Conservation (phyloP, 352 stramenopile genomes). For the Pythium vanterpoolii region DNA sequence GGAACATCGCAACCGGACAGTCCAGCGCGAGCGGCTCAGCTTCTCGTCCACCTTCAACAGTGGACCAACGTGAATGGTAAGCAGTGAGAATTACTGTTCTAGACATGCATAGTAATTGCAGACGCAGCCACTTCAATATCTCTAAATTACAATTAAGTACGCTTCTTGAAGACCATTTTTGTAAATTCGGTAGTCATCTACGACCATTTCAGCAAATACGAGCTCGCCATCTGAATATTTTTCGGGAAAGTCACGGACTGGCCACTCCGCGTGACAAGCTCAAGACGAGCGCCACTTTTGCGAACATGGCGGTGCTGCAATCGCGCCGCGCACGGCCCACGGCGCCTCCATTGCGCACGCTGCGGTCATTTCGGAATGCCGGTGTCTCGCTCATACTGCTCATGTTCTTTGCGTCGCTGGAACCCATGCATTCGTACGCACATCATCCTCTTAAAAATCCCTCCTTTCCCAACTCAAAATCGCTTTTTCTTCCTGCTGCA, state of each 20-base stretch:
- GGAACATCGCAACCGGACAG: slow-evolving; percentile 50
- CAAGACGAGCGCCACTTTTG: not conserved
- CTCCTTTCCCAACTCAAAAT: not conserved
- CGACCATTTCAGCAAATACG: not conserved
- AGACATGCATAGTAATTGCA: not conserved
- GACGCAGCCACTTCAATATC: not conserved
- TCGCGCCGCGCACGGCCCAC: not conserved
- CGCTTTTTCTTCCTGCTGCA: not conserved
- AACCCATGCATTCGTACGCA: slow-evolving; percentile 11
- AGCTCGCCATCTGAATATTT: not conserved
- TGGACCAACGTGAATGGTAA: not conserved
- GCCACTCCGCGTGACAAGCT: not conserved
- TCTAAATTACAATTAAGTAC: not conserved
- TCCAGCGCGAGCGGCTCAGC: not conserved
- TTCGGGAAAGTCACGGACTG: not conserved
- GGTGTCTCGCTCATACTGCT: slow-evolving; percentile 9
- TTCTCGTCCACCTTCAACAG: not conserved
- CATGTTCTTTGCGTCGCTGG: slow-evolving; percentile 6
- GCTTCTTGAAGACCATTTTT: not conserved
- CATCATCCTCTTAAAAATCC: not conserved
- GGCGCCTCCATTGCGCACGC: not conserved
- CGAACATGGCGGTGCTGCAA: not conserved
- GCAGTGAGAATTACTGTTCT: slow-evolving; percentile 1
- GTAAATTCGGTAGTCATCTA: not conserved
- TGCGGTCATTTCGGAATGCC: not conserved